A percentile compares a stretch with the other conserved stretches of the same genome.
These are phyloP conservation scores for Trichosporon sp. DNA, from an alignment of 1,284 basidiomycete genomes.

Conservation along the genomic window DNA sequence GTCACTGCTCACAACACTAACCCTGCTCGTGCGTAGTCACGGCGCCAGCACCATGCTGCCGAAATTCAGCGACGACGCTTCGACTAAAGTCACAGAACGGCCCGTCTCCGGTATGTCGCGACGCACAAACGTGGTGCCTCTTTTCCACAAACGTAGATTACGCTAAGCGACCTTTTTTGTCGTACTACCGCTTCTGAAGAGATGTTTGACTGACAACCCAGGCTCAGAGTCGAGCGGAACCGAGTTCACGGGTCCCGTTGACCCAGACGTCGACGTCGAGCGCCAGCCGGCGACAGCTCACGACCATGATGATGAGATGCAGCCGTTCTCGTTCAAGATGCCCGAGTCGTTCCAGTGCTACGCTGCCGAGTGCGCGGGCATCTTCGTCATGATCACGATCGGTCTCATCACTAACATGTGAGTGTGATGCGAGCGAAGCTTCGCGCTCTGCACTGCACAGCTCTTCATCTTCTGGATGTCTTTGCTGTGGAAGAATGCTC, in stretches of 20 bases:
- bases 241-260: neutral
- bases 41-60: neutral
- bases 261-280: neutral
- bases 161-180: neutral
- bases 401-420: conserved; percentile 22
- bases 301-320: neutral
- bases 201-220: no score
- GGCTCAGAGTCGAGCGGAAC: neutral
- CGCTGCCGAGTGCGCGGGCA: conserved; percentile 11
- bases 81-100: neutral
- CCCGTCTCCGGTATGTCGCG: neutral
- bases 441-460: no score
- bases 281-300: neutral
- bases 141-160: neutral
- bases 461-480: no score
- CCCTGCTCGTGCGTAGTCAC: no score
- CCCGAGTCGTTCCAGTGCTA: conserved; percentile 16
- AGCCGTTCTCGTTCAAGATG: neutral
- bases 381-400: conserved; percentile 7
- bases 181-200: no score
- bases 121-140: neutral
- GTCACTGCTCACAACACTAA: neutral
- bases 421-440: neutral
- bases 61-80: neutral
- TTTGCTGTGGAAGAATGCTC: neutral